phyloP scores from a whole-genome alignment of 176 grass and related monocot species.

The Musa schizocarpa region DNA sequence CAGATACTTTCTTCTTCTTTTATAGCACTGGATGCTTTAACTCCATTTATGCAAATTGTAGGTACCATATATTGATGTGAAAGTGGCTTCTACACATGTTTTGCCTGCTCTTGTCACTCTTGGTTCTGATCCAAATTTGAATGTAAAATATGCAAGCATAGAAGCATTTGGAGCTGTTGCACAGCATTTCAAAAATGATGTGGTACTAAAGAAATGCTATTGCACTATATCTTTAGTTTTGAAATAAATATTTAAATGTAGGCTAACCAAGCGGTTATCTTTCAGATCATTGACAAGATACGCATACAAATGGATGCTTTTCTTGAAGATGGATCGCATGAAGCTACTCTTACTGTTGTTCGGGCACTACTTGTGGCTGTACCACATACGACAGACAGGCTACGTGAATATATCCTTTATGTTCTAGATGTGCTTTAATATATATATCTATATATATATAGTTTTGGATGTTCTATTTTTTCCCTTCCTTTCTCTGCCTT shows the following conservation, averaged over 20 bases:
- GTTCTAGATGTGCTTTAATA: background rate
- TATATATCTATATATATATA: too few species aligned
- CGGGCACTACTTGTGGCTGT: slow-evolving; percentile 64
- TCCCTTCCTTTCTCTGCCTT: background rate
- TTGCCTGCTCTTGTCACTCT: slow-evolving; percentile 93
- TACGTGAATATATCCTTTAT: slow-evolving; percentile 97
- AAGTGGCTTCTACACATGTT: slow-evolving; percentile 76
- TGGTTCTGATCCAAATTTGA: slow-evolving; percentile 70
- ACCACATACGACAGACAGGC: slow-evolving; percentile 81
- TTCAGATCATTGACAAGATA: slow-evolving; percentile 92
- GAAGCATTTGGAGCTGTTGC: slow-evolving; percentile 94
- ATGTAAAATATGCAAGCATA: slow-evolving; percentile 97
- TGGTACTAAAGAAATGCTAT: slow-evolving; percentile 42
- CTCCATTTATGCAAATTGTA: slow-evolving; percentile 25
- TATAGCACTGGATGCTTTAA: slow-evolving; percentile 15
- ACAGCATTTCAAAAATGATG: slow-evolving; percentile 95
- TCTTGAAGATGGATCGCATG: slow-evolving; percentile 96
- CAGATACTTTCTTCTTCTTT: slow-evolving; percentile 13
- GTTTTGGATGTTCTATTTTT: slow-evolving; percentile 20
- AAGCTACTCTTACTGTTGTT: slow-evolving; percentile 83
- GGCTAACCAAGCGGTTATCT: slow-evolving; percentile 2
- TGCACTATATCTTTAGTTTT: slow-evolving; percentile 1
- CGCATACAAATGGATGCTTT: slow-evolving; percentile 96
- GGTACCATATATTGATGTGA: slow-evolving; percentile 74
- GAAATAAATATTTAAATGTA: too few species aligned